Percentiles rank a stretch among this genome's conserved stretches.
Conservation (phyloP, 177 flowering plant species). For the Vitis hybrid region DNA sequence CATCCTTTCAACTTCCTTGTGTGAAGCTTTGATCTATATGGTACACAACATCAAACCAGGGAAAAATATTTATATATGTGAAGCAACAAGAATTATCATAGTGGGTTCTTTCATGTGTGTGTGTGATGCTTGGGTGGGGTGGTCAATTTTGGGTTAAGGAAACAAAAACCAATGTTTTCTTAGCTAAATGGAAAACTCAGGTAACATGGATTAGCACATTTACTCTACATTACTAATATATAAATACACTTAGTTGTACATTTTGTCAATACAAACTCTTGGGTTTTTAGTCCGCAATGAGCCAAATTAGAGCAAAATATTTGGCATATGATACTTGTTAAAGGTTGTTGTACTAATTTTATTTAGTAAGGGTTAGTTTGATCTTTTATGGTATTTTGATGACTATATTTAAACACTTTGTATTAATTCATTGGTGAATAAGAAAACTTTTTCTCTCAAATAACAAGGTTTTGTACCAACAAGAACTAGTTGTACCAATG, state of each 20-base stretch:
- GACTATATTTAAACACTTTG: no score
- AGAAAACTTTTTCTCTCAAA: no score
- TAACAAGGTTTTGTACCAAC: no score
- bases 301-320: no score
- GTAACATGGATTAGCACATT: no score
- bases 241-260: background rate
- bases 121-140: background rate
- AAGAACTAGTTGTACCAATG: no score
- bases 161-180: background rate
- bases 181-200: background rate
- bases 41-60: slow-evolving; percentile 13
- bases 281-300: no score
- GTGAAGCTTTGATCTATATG: slow-evolving; percentile 73
- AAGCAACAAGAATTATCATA: background rate
- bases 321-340: no score
- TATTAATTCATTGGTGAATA: no score
- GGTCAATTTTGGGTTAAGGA: background rate
- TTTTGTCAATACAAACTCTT: background rate
- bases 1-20: slow-evolving; percentile 75
- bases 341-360: no score
- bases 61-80: background rate
- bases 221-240: background rate
- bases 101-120: background rate
- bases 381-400: no score
- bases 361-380: no score